Percentiles rank a stretch among this genome's conserved stretches.
Evolutionary conservation across 2,329 filamentous ascomycete species (phyloP).

Genomic region (Neodidymelliopsis sp.): DNA sequence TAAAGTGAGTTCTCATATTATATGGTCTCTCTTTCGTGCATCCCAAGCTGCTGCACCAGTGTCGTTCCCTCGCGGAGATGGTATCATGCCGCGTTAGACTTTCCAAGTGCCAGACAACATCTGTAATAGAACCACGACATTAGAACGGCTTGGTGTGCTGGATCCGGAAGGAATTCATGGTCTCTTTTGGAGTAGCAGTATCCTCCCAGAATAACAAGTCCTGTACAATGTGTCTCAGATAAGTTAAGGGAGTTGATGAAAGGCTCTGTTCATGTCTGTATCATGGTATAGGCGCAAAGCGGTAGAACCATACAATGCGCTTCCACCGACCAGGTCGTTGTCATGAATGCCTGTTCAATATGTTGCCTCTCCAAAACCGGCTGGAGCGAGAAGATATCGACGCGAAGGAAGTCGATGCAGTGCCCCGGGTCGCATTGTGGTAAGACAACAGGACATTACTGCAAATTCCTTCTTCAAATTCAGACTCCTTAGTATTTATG

Average conservation of each 20-base stretch:
- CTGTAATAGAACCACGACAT: conserved; percentile 67
- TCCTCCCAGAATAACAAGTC: background rate
- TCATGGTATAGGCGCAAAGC: conserved; percentile 56
- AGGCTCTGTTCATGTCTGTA: conserved; percentile 53
- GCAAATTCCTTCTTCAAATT: no score
- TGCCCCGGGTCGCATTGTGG: no score
- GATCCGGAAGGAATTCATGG: conserved; percentile 64
- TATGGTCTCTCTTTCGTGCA: conserved; percentile 65
- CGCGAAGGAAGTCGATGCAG: no score
- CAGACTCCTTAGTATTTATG: no score
- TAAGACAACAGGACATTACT: no score
- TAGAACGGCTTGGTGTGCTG: conserved; percentile 62
- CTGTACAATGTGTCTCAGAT: background rate
- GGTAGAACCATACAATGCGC: conserved; percentile 53
- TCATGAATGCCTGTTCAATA: background rate
- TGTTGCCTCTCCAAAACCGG: no score
- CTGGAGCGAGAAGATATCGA: no score
- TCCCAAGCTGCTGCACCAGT: conserved; percentile 62
- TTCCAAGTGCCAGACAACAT: conserved; percentile 66
- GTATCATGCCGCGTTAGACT: conserved; percentile 66
- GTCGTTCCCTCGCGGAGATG: conserved; percentile 66
- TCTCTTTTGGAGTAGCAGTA: background rate
- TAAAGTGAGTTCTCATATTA: conserved; percentile 55
- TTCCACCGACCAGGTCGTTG: background rate
- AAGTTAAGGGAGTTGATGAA: conserved; percentile 49